Conservation (phyloP, 768 basidiomycete species). For the Sporobolomyces pararoseus region DNA sequence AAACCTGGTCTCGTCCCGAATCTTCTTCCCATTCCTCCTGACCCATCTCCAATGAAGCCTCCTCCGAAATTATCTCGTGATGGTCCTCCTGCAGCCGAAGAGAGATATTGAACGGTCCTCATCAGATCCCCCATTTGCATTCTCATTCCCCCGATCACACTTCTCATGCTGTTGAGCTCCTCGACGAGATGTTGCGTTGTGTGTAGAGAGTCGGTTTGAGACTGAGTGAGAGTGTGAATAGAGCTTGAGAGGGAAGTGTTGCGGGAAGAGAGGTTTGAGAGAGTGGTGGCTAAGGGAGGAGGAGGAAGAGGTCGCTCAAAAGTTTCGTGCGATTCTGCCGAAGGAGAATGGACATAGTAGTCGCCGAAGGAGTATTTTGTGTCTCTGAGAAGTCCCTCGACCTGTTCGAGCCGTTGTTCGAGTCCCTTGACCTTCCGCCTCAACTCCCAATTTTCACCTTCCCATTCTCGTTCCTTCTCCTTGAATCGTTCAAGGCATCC, state of each 20-base stretch:
- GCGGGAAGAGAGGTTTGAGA: not conserved
- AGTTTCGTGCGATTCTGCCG: not conserved
- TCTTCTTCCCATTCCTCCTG: not conserved
- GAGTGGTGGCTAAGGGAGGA: not conserved
- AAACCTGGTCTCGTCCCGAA: not conserved
- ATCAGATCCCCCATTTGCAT: conserved; percentile 13
- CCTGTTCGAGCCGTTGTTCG: not conserved
- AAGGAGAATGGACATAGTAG: not conserved
- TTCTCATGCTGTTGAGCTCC: conserved; percentile 8
- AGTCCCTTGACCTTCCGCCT: not conserved
- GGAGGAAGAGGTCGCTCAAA: not conserved
- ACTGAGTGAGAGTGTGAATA: conserved; percentile 7
- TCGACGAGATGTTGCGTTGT: conserved; percentile 23
- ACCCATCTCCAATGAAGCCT: not conserved
- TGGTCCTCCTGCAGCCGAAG: not conserved
- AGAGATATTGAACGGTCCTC: conserved; percentile 1
- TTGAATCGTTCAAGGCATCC: conserved; percentile 6
- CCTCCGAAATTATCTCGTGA: not conserved
- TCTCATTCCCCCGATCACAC: conserved; percentile 16
- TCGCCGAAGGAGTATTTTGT: conserved; percentile 1
- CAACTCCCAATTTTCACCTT: conserved; percentile 11
- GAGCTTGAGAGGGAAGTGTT: not conserved
- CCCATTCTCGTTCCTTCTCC: not conserved
- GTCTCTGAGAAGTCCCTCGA: not conserved
- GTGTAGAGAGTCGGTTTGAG: conserved; percentile 7